These are phyloP conservation scores for Globisporangium acanthophoron DNA, from an alignment of 352 stramenopile genomes.

Conservation along the genomic window DNA sequence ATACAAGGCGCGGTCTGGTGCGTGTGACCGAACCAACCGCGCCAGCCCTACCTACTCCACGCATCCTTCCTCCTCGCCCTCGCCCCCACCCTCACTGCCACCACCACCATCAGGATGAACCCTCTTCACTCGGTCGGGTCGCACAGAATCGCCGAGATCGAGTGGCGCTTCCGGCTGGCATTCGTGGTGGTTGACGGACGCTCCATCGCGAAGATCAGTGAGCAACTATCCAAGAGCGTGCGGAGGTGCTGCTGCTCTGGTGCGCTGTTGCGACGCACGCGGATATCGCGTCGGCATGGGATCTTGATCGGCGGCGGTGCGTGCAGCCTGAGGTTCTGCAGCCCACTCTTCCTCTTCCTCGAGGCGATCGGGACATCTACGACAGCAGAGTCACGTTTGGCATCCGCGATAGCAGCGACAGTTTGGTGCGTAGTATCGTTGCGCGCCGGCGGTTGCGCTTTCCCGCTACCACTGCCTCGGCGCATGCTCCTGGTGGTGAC, in stretches of 20 bases:
- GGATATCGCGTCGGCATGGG: constrained; percentile 28
- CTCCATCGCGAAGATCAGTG: constrained; percentile 13
- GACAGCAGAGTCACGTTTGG: not conserved
- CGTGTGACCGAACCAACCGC: not conserved
- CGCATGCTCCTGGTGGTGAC: not conserved
- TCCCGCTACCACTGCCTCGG: not conserved
- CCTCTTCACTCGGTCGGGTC: constrained; percentile 30
- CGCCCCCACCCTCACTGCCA: not conserved
- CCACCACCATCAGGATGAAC: not conserved
- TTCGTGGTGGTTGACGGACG: constrained; percentile 50
- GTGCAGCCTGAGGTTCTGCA: not conserved
- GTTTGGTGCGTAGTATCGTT: not conserved
- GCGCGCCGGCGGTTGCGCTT: not conserved
- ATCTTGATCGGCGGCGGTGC: constrained; percentile 62
- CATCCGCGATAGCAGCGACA: not conserved
- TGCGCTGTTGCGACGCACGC: constrained; percentile 37
- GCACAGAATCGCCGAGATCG: constrained; percentile 72
- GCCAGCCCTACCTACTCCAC: not conserved
- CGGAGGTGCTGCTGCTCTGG: constrained; percentile 20
- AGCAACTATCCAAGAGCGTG: constrained; percentile 8
- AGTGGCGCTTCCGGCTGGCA: constrained; percentile 50
- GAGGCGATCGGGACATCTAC: not conserved
- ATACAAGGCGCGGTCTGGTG: not conserved
- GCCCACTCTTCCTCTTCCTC: not conserved
- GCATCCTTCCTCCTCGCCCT: not conserved